Evolutionary conservation across 371 early-diverging fungal genomes (phyloP).

Genomic region (Actinomortierella wolfii): DNA sequence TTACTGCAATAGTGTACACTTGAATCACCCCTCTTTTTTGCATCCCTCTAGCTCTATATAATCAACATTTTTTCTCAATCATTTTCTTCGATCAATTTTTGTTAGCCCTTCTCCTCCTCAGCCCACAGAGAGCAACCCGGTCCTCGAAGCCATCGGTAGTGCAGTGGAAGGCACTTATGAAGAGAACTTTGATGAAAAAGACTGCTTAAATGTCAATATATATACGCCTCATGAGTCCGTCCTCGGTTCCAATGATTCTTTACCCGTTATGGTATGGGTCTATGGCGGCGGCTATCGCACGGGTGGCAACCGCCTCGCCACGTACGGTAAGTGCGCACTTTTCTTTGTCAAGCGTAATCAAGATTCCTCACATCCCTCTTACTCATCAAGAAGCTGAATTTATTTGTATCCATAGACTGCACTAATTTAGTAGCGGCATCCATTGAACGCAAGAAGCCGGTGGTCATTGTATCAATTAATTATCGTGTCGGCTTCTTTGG

Average conservation of each 20-base stretch:
- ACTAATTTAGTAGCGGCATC: constrained; percentile 6
- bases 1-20: not conserved
- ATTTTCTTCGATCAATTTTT: no score
- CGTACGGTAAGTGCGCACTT: constrained; percentile 4
- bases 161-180: not conserved
- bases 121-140: constrained; percentile 1
- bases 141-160: not conserved
- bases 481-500: constrained; percentile 31
- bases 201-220: constrained; percentile 38
- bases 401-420: constrained; percentile 10
- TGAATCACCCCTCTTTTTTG: not conserved
- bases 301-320: constrained; percentile 6
- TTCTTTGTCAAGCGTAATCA: not conserved
- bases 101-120: constrained; percentile 2
- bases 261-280: constrained; percentile 46
- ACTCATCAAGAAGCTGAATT: no score
- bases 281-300: constrained; percentile 24
- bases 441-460: constrained; percentile 8
- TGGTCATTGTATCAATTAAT: constrained; percentile 25
- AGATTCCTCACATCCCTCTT: no score
- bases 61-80: no score
- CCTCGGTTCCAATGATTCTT: no score
- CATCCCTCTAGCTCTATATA: no score
- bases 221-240: not conserved
- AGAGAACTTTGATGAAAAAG: not conserved